Evolutionary conservation across 768 basidiomycete species (phyloP).

Genomic region (Lentinula sp.): DNA sequence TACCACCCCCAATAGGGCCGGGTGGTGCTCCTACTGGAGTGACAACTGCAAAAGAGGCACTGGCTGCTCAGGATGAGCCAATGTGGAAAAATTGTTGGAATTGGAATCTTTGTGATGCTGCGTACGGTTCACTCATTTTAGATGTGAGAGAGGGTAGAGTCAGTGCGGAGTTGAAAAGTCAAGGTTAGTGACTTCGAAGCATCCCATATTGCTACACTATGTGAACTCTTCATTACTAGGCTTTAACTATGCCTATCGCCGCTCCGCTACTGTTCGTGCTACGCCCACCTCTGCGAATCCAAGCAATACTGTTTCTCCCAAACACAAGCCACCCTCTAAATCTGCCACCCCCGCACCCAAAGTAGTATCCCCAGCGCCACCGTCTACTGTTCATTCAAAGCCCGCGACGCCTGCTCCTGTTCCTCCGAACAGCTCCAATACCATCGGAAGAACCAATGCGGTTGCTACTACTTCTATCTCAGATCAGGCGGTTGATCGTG

Average conservation of each 20-base stretch:
- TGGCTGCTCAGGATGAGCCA: slow-evolving; percentile 63
- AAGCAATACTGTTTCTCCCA: slow-evolving; percentile 18
- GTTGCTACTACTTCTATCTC: slow-evolving; percentile 19
- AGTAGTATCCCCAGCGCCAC: slow-evolving; percentile 23
- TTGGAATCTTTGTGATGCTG: slow-evolving; percentile 96
- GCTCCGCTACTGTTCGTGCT: slow-evolving; percentile 50
- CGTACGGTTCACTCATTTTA: slow-evolving; percentile 82
- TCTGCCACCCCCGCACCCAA: slow-evolving; percentile 26
- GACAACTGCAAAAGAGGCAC: slow-evolving; percentile 34
- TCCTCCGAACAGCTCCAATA: slow-evolving; percentile 11
- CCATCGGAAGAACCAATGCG: slow-evolving; percentile 1
- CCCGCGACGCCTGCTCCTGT: slow-evolving; percentile 10
- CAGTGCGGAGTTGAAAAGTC: slow-evolving; percentile 86
- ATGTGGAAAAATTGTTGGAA: slow-evolving; percentile 99
- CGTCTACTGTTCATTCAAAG: neutral
- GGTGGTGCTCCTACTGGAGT: slow-evolving; percentile 32
- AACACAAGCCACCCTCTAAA: slow-evolving; percentile 10
- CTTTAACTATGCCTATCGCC: slow-evolving; percentile 94
- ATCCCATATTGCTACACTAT: neutral
- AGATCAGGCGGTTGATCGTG: slow-evolving; percentile 24
- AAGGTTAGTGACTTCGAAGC: slow-evolving; percentile 49
- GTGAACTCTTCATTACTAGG: slow-evolving; percentile 37
- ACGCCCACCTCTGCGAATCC: slow-evolving; percentile 29
- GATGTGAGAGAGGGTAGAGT: slow-evolving; percentile 91
- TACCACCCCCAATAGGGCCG: slow-evolving; percentile 46